Evolutionary conservation across 2,329 filamentous ascomycete species (phyloP), one percentile per base, ranked within the genome.

Genomic region (Pseudogymnoascus sp.): DNA sequence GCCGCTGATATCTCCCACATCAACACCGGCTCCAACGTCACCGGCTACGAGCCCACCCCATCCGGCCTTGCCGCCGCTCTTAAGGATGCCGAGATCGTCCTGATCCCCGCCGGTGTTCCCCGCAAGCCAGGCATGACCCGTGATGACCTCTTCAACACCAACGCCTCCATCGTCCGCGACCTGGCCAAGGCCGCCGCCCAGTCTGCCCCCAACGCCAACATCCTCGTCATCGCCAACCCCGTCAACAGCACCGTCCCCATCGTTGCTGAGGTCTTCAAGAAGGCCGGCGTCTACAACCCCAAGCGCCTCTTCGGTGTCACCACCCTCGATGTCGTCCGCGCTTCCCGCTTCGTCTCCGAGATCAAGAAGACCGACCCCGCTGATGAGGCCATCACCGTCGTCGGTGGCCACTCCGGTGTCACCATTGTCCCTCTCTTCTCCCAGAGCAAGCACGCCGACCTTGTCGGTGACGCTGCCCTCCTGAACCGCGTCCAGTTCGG

Each of bases 111-210:
- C 74, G 94, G 94, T 84, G 93, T 99, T 70, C 94, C 94, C 76
- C 92, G 94, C 82, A 73, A 74, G 87, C 94, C 94, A 77, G 94
- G 94, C 81, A 99, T 99, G 94, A 96, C 90, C 81, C 92, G 94
- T 84, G 94, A 99, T 80, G 93, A 99, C 78, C 89, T 99, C 69
- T 99, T 99, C 92, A 97, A 97, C 88, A 99, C 93, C 85, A 99
- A 99, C 80, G 94, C 94, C 79, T 96, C 91, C 77, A 99, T 99
- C 78, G 94, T 99, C 77, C 92, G 93, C 75, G 94, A 97, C 80
- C 87, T 99, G 70, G 92, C 93, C 81, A 96, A 96, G 86, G 92
- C 92, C 73, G 87, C 86, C 75, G 94, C 94, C 74, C 87, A 96
- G 74, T 85, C 90, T 71, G 85, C 88, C 75, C 94, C 94, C 73